A percentile compares a stretch with the other conserved stretches of the same genome.
phyloP scores from a whole-genome alignment of 257 asterid genomes.

The Solanum neorickii region DNA sequence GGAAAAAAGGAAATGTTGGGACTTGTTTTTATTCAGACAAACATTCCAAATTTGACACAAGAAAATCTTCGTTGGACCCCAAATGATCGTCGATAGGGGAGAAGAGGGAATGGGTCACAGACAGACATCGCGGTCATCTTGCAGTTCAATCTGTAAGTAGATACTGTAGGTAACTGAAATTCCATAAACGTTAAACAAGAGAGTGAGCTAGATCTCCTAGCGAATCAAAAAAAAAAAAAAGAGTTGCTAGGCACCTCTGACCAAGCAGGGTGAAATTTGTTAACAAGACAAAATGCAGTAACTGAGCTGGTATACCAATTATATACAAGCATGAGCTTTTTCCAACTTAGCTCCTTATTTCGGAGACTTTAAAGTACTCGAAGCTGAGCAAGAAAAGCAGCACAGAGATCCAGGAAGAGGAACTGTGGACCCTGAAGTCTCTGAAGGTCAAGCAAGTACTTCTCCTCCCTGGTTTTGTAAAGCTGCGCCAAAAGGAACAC shows the following conservation, averaged over 20 bases:
- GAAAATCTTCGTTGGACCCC: not conserved
- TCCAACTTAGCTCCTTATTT: not conserved
- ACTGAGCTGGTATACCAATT: conserved; percentile 10
- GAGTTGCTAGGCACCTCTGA: conserved; percentile 18
- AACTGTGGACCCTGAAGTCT: conserved; percentile 81
- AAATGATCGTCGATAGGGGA: not conserved
- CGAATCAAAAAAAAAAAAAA: conserved; percentile 8
- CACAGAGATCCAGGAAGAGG: conserved; percentile 78
- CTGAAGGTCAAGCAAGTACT: conserved; percentile 82
- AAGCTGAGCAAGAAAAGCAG: conserved; percentile 86
- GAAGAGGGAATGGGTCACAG: not conserved
- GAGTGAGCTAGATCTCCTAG: conserved; percentile 19
- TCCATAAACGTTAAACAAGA: not conserved
- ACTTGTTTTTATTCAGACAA: not conserved
- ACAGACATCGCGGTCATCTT: not conserved
- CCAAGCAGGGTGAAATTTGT: conserved; percentile 3
- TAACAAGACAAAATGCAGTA: conserved; percentile 1
- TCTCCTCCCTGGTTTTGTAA: conserved; percentile 82
- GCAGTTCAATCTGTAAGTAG: not conserved
- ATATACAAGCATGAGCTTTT: conserved; percentile 35
- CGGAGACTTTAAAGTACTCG: conserved; percentile 41
- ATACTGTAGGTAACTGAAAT: not conserved
- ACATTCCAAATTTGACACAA: not conserved
- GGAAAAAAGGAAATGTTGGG: not conserved
- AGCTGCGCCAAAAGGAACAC: conserved; percentile 41